Percentiles rank a stretch among this genome's conserved stretches.
Evolutionary conservation across 2,329 filamentous ascomycete genomes (phyloP).

Genomic region (Paracorniculantispora psalliotae): DNA sequence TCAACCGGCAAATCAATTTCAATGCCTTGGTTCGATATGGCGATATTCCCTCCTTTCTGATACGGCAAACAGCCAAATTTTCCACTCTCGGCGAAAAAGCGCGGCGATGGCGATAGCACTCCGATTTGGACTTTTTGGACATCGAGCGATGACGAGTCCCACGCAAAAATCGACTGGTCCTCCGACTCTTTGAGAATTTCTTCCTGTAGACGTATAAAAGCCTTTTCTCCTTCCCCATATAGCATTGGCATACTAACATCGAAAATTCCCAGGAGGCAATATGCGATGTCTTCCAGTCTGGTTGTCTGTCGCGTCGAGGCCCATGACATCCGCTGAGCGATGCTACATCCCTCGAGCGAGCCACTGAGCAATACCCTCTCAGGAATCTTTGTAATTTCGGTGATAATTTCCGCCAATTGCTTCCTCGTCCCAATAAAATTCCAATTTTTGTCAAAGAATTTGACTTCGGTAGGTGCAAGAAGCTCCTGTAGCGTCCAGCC

Average conservation of each 20-base stretch:
- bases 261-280: slow-evolving; percentile 22
- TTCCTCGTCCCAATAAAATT: slow-evolving; percentile 21
- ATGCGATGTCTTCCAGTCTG: slow-evolving; percentile 21
- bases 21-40: background rate
- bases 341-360: background rate
- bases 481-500: slow-evolving; percentile 62
- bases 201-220: slow-evolving; percentile 20
- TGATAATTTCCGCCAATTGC: slow-evolving; percentile 1
- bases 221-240: slow-evolving; percentile 18
- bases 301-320: slow-evolving; percentile 19
- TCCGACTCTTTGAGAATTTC: slow-evolving; percentile 18
- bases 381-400: slow-evolving; percentile 20
- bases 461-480: slow-evolving; percentile 38
- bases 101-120: background rate
- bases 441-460: slow-evolving; percentile 29
- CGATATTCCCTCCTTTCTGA: background rate
- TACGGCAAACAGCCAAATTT: background rate
- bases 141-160: slow-evolving; percentile 8
- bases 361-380: slow-evolving; percentile 12
- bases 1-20: background rate
- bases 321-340: slow-evolving; percentile 21
- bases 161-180: slow-evolving; percentile 21
- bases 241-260: slow-evolving; percentile 23
- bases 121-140: background rate
- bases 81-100: background rate